Percentiles rank a stretch among this genome's conserved stretches.
Evolutionary conservation across 768 basidiomycete species (phyloP).

Genomic region (Lentinula aciculospora): DNA sequence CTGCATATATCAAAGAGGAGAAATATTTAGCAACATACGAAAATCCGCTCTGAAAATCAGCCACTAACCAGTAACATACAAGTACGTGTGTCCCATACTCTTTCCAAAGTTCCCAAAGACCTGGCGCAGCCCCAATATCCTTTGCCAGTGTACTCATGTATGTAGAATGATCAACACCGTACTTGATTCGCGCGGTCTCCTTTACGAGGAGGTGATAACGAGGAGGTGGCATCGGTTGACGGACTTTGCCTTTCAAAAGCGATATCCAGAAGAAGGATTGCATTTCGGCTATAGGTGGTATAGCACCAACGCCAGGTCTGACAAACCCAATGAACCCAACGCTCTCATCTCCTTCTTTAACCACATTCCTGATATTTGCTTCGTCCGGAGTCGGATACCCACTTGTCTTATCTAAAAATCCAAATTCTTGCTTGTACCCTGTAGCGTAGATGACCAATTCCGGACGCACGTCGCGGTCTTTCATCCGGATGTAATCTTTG

Average conservation of each 20-base stretch:
- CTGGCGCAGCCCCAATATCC: slow-evolving; percentile 51
- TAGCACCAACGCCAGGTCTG: slow-evolving; percentile 53
- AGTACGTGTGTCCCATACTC: slow-evolving; percentile 46
- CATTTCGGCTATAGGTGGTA: slow-evolving; percentile 56
- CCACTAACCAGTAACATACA: slow-evolving; percentile 46
- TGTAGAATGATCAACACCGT: slow-evolving; percentile 53
- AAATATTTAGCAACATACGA: neutral
- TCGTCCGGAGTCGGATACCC: slow-evolving; percentile 35
- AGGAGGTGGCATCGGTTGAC: slow-evolving; percentile 35
- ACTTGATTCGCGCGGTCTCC: slow-evolving; percentile 46
- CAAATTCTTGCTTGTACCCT: slow-evolving; percentile 41
- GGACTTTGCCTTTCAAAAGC: slow-evolving; percentile 35
- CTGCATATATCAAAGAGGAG: slow-evolving; percentile 22
- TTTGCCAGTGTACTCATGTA: slow-evolving; percentile 54
- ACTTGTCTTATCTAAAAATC: slow-evolving; percentile 29
- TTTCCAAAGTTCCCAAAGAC: slow-evolving; percentile 38
- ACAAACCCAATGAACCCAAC: slow-evolving; percentile 55
- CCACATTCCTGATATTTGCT: slow-evolving; percentile 38
- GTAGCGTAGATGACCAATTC: slow-evolving; percentile 46
- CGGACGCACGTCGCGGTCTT: slow-evolving; percentile 32
- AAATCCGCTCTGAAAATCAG: neutral
- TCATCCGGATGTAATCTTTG: slow-evolving; percentile 39
- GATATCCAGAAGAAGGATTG: slow-evolving; percentile 55
- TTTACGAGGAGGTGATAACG: slow-evolving; percentile 51
- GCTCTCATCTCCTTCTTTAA: slow-evolving; percentile 34